Evolutionary conservation across 176 grass and related monocot species (phyloP).

Genomic region (Carex cristatella): DNA sequence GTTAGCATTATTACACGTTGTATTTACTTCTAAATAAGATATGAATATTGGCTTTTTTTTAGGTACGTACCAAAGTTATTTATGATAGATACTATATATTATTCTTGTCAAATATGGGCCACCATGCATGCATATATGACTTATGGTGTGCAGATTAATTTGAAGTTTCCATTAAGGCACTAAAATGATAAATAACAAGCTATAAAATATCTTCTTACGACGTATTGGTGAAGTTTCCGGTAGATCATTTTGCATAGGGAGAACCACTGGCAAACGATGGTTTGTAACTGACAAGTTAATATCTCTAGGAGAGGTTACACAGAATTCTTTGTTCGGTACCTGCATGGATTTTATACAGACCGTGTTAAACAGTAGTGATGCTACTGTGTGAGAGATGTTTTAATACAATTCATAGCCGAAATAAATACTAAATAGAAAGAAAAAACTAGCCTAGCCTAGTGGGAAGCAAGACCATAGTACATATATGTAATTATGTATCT

Average conservation of each 20-base stretch:
- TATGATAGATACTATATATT: not conserved
- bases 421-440: not conserved
- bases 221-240: conserved; percentile 42
- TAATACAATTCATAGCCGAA: not conserved
- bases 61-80: not conserved
- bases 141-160: not conserved
- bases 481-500: not conserved
- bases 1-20: not conserved
- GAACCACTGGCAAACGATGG: conserved; percentile 28
- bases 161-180: not conserved
- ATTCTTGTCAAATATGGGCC: not conserved
- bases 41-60: not conserved
- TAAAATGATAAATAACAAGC: not conserved
- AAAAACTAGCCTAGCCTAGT: not conserved
- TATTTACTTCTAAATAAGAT: not conserved
- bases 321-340: conserved; percentile 43
- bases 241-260: conserved; percentile 39
- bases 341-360: conserved; percentile 9
- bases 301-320: conserved; percentile 29
- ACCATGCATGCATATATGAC: not conserved
- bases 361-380: not conserved
- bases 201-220: conserved; percentile 34
- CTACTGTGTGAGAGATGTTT: not conserved
- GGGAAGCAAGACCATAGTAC: not conserved
- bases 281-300: conserved; percentile 34